Percentiles rank a stretch among this genome's conserved stretches.
These are phyloP conservation scores for Globisporangium perplexum DNA, from an alignment of 352 stramenopile species.

Conservation along the genomic window DNA sequence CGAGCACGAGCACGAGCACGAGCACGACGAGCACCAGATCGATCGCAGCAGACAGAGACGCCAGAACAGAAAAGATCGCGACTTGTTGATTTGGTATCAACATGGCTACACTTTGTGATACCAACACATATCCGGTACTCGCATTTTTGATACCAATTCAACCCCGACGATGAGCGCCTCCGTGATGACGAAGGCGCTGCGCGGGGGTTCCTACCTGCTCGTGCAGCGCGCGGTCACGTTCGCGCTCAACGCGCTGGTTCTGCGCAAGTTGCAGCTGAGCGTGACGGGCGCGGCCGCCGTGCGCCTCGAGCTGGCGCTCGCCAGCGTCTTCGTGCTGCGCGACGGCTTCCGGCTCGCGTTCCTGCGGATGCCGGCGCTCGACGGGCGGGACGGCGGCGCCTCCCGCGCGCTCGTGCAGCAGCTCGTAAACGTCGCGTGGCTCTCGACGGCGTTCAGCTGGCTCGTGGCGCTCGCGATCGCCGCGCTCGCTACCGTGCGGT, in stretches of 20 bases:
- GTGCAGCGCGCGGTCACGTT: slow-evolving; percentile 85
- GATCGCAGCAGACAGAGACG: no score
- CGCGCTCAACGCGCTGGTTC: slow-evolving; percentile 74
- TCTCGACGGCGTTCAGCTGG: slow-evolving; percentile 64
- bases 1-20: no score
- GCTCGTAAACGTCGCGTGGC: slow-evolving; percentile 73
- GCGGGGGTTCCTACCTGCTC: slow-evolving; percentile 71
- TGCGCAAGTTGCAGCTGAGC: slow-evolving; percentile 64
- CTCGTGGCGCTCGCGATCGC: slow-evolving; percentile 25
- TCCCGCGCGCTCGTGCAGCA: slow-evolving; percentile 30
- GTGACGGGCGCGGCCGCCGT: slow-evolving; percentile 80
- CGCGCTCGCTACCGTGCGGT: not conserved
- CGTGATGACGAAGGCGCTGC: slow-evolving; percentile 46
- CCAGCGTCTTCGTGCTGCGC: slow-evolving; percentile 86
- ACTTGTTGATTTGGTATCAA: no score
- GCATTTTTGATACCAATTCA: no score
- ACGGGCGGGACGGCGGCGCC: slow-evolving; percentile 10
- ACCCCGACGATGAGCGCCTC: not conserved
- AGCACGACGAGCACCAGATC: no score
- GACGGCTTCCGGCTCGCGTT: slow-evolving; percentile 87
- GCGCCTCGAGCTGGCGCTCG: slow-evolving; percentile 85
- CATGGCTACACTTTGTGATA: no score
- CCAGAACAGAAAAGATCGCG: no score
- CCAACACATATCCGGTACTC: no score
- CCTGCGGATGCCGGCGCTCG: slow-evolving; percentile 69